Evolutionary conservation across 1,284 basidiomycete species (phyloP), one percentile per base, ranked within the genome.

Genomic region (Ustilago crameri): DNA sequence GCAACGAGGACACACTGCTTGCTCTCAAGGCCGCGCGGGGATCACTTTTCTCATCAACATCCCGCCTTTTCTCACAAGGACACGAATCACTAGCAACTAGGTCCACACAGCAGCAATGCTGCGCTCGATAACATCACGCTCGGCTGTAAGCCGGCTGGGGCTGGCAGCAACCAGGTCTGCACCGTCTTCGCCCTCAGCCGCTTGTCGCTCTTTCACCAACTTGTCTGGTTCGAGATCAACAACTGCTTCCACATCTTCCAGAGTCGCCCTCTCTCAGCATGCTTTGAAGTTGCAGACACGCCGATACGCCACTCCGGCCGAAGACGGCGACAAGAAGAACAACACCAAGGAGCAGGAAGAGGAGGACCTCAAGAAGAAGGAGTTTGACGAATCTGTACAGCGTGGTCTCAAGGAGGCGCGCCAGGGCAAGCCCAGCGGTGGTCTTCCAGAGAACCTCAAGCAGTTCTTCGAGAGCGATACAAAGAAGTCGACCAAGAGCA

Each of bases 381-480:
- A 75, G 15, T 76, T 78, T 26, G 67, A 74, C 20, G 68, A 77
- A 46, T 74, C 66, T 1, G 60, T 79, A 50, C 70, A 79, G 53
- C 63, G 70, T 22, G 77, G 77, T 15, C 62, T 79, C 44, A 57
- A 68, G 42, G 73, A 79, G 54, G 77, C 75, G n/a, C 75, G 75
- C 38, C 57, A 71, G 47, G 64, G 74, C 35, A 71, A 74, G 35
- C 38, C 64, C n/a, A 34, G 54, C 45, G 64, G 66, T 17, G 50
- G 54, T n/a, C 57, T 79, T 1, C 77, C 77, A 12, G 66, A 77
- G 34, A 73, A 68, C 30, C 62, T 79, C 59, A 78, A 76, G 59
- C 68, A 74, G 24, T 79, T 79, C 51, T 79, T 79, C 30, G 66
- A 75, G 22, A 67, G 61, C 44, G 61, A 65, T 18, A 50, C 59